Conservation (phyloP, 139 green algal species). For the Gonium pectorale region DNA sequence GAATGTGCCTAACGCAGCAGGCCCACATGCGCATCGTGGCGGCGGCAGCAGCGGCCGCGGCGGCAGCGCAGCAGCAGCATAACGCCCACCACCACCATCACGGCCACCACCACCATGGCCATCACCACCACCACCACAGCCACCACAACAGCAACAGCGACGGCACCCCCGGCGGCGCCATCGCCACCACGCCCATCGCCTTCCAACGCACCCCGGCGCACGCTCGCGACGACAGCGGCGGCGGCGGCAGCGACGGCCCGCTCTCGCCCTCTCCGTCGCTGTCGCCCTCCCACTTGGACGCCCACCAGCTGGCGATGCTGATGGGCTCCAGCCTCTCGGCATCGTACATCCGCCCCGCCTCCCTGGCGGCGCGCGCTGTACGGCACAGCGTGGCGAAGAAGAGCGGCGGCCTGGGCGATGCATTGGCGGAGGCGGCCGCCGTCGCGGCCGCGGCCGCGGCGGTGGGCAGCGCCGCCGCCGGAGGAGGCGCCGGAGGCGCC, state of each 20-base stretch:
- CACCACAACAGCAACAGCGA: not conserved
- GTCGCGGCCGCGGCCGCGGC: constrained; percentile 25
- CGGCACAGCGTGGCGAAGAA: constrained; percentile 33
- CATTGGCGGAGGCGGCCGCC: constrained; percentile 16
- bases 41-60: constrained; percentile 14
- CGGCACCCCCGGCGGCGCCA: not conserved
- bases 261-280: not conserved
- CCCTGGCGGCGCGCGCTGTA: constrained; percentile 28
- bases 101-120: constrained; percentile 17
- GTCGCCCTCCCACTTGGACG: not conserved
- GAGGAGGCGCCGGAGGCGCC: not conserved
- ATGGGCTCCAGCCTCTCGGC: constrained; percentile 11
- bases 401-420: constrained; percentile 1
- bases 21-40: constrained; percentile 20
- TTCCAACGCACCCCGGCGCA: too few species aligned
- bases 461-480: not conserved
- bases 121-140: constrained; percentile 23
- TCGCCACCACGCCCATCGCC: too few species aligned
- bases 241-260: not conserved
- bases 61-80: constrained; percentile 15
- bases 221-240: too few species aligned
- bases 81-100: not conserved
- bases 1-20: constrained; percentile 81
- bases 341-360: constrained; percentile 29
- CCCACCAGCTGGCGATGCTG: constrained; percentile 34